Percentiles rank a stretch among this genome's conserved stretches.
These are phyloP conservation scores for Russula griseocarnosa DNA, from an alignment of 768 basidiomycete species.

Conservation along the genomic window DNA sequence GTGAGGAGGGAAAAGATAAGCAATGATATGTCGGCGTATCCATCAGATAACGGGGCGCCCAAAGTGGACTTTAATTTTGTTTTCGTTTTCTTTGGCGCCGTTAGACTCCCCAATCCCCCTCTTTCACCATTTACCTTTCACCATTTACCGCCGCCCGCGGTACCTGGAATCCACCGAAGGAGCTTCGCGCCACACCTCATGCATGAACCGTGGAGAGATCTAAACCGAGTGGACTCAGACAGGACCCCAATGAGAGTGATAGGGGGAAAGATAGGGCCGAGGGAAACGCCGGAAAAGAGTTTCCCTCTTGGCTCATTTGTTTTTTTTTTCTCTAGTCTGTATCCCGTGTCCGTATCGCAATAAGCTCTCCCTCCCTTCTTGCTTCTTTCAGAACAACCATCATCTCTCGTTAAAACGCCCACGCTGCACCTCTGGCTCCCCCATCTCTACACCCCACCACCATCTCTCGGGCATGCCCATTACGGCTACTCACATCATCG, in stretches of 20 bases:
- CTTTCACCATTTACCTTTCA: too few species aligned
- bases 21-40: too few species aligned
- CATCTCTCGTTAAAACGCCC: constrained; percentile 10
- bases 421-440: neutral
- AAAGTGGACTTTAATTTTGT: too few species aligned
- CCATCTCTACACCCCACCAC: neutral
- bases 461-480: constrained; percentile 16
- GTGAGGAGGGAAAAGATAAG: neutral
- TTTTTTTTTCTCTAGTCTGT: neutral
- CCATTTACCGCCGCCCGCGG: neutral
- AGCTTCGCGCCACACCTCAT: neutral
- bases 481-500: constrained; percentile 21
- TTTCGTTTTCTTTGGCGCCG: neutral
- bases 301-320: neutral
- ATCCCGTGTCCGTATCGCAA: constrained; percentile 4
- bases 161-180: neutral
- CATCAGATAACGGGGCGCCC: neutral
- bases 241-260: constrained; percentile 9
- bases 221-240: too few species aligned
- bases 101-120: neutral
- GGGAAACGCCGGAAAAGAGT: neutral
- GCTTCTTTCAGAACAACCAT: neutral
- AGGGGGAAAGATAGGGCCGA: neutral
- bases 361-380: constrained; percentile 7
- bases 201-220: neutral